phyloP scores from a whole-genome alignment of 1,284 basidiomycete species.

The Sporisorium iseilematis-ciliati region DNA sequence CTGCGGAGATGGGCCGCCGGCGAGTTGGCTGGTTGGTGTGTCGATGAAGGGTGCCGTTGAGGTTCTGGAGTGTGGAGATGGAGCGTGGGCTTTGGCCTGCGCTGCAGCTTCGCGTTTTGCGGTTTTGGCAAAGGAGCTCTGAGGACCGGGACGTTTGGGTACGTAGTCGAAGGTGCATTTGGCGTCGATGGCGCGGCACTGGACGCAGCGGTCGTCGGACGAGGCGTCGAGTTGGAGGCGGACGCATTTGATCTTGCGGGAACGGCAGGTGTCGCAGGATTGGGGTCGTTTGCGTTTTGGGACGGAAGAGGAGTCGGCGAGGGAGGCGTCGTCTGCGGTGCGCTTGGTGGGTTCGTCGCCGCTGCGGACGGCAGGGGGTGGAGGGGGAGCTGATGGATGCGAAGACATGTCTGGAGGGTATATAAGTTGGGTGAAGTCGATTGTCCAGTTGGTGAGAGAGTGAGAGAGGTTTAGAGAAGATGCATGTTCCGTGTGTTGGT shows the following conservation, averaged over 20 bases:
- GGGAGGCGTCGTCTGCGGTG: constrained; percentile 19
- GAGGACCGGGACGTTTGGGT: constrained; percentile 52
- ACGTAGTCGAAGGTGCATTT: constrained; percentile 57
- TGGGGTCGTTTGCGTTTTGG: constrained; percentile 53
- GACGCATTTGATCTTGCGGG: constrained; percentile 58
- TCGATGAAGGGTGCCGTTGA: constrained; percentile 17
- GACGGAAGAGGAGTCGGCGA: constrained; percentile 16
- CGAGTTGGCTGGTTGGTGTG: constrained; percentile 3
- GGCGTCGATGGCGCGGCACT: constrained; percentile 52
- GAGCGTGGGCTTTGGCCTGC: constrained; percentile 12
- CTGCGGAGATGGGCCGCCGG: constrained; percentile 18
- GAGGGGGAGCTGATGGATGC: constrained; percentile 11
- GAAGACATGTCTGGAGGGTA: constrained; percentile 22
- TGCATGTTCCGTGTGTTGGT: no score
- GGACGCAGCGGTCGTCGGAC: constrained; percentile 45
- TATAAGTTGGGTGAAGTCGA: background rate
- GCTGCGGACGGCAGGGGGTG: constrained; percentile 3
- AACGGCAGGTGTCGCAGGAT: constrained; percentile 56
- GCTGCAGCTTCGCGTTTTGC: constrained; percentile 36
- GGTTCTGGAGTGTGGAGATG: constrained; percentile 20
- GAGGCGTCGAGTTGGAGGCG: constrained; percentile 40
- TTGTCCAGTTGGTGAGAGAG: no score
- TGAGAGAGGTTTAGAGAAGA: no score
- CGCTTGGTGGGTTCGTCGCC: constrained; percentile 22
- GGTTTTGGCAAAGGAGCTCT: constrained; percentile 50